Evolutionary conservation across 1,139 yeast species (phyloP).

Genomic region (Lodderomyces theae): DNA sequence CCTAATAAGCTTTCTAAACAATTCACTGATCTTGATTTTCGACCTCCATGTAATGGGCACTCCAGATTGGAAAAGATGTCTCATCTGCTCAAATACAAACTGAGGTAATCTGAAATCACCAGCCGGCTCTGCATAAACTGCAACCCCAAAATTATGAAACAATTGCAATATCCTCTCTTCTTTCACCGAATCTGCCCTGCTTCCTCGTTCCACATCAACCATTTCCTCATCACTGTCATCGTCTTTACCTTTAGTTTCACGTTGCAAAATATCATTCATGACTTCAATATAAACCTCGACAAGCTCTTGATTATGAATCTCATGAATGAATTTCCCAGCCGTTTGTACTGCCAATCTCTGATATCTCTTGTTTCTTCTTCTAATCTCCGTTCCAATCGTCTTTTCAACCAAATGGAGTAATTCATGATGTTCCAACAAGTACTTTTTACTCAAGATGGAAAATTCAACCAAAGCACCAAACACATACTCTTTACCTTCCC

Average conservation of each 20-base stretch:
- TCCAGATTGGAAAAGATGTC: conserved; percentile 25
- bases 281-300: conserved; percentile 38
- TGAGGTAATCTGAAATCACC: conserved; percentile 22
- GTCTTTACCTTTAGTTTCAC: conserved; percentile 12
- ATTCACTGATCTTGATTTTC: conserved; percentile 44
- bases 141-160: conserved; percentile 30
- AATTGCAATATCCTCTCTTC: conserved; percentile 38
- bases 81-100: conserved; percentile 23
- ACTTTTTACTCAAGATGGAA: conserved; percentile 42
- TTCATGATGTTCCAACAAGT: conserved; percentile 17
- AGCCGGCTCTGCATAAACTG: conserved; percentile 25
- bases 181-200: conserved; percentile 21
- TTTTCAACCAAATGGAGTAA: conserved; percentile 29
- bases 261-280: conserved; percentile 28
- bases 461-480: conserved; percentile 68
- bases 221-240: conserved; percentile 30
- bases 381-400: conserved; percentile 58
- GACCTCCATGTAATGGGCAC: conserved; percentile 58
- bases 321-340: conserved; percentile 47
- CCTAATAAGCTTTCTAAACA: conserved; percentile 17
- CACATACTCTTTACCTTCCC: conserved; percentile 84
- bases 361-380: conserved; percentile 65
- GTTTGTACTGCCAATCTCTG: conserved; percentile 52
- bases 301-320: conserved; percentile 37
- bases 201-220: conserved; percentile 29